These are phyloP conservation scores for Globisporangium splendens DNA, from an alignment of 352 stramenopile genomes.

Conservation along the genomic window DNA sequence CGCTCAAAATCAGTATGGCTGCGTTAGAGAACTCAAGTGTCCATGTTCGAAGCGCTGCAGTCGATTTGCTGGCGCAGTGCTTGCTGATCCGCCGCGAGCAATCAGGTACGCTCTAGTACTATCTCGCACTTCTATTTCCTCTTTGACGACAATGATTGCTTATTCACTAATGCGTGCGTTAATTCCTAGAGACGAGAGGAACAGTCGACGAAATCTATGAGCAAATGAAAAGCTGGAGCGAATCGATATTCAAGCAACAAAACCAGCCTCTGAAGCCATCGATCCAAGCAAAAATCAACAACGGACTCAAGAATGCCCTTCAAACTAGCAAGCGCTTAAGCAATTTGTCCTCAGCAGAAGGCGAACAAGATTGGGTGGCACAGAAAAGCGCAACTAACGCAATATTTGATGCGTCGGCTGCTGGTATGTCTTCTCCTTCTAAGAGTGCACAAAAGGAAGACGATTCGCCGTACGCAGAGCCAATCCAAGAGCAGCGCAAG, in stretches of 20 bases:
- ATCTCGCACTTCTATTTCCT: background rate
- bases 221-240: conserved; percentile 70
- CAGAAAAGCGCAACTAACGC: background rate
- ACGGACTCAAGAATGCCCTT: conserved; percentile 59
- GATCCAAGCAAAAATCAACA: conserved; percentile 83
- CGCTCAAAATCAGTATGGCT: conserved; percentile 59
- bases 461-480: conserved; percentile 76
- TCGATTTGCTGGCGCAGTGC: conserved; percentile 71
- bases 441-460: conserved; percentile 66
- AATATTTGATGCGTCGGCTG: conserved; percentile 23
- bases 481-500: conserved; percentile 60
- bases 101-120: conserved; percentile 35
- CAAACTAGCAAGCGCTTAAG: conserved; percentile 64
- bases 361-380: background rate
- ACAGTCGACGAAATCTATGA: conserved; percentile 61
- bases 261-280: conserved; percentile 66
- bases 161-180: background rate
- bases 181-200: conserved; percentile 44
- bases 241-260: conserved; percentile 72
- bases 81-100: conserved; percentile 73
- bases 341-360: conserved; percentile 1
- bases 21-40: conserved; percentile 73
- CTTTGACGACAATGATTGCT: background rate
- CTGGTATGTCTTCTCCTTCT: conserved; percentile 27
- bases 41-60: conserved; percentile 63